These are phyloP conservation scores for Phycomyces blakesleeanus DNA, from an alignment of 192 early-diverging fungal genomes.

Conservation along the genomic window DNA sequence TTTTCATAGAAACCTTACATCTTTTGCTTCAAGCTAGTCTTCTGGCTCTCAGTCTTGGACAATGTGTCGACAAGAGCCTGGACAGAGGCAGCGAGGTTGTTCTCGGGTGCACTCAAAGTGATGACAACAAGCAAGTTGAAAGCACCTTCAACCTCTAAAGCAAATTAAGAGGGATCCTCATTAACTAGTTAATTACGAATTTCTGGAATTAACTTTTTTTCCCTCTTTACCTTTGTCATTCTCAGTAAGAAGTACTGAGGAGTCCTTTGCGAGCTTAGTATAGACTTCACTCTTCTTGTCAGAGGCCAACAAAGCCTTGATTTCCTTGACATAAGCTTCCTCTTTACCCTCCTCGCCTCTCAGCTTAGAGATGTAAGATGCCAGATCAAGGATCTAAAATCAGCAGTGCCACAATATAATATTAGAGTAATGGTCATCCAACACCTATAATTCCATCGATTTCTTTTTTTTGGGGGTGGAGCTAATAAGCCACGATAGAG, in stretches of 20 bases:
- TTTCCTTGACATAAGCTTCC: slow-evolving; percentile 43
- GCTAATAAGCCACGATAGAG: not conserved
- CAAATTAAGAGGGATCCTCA: slow-evolving; percentile 13
- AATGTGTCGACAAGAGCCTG: slow-evolving; percentile 45
- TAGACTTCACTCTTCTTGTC: slow-evolving; percentile 59
- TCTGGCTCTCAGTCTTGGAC: slow-evolving; percentile 41
- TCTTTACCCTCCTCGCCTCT: slow-evolving; percentile 49
- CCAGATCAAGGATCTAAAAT: slow-evolving; percentile 65
- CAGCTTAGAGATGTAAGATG: slow-evolving; percentile 59
- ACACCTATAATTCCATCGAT: not conserved
- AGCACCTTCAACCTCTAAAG: slow-evolving; percentile 57
- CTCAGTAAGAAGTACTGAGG: slow-evolving; percentile 49
- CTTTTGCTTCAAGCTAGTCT: slow-evolving; percentile 55
- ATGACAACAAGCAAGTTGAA: slow-evolving; percentile 71
- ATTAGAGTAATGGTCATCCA: not conserved
- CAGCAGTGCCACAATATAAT: not conserved
- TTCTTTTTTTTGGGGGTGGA: not conserved
- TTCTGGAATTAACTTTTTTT: too few relatives aligned
- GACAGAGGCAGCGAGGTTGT: slow-evolving; percentile 42
- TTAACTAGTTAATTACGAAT: not conserved
- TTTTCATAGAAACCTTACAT: slow-evolving; percentile 51
- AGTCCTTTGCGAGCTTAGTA: slow-evolving; percentile 52
- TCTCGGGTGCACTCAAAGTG: slow-evolving; percentile 45
- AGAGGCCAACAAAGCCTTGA: slow-evolving; percentile 50
- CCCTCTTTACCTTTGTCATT: slow-evolving; percentile 51